phyloP scores from a whole-genome alignment of 176 grass and related monocot genomes.

The Tuctoria greenei region DNA sequence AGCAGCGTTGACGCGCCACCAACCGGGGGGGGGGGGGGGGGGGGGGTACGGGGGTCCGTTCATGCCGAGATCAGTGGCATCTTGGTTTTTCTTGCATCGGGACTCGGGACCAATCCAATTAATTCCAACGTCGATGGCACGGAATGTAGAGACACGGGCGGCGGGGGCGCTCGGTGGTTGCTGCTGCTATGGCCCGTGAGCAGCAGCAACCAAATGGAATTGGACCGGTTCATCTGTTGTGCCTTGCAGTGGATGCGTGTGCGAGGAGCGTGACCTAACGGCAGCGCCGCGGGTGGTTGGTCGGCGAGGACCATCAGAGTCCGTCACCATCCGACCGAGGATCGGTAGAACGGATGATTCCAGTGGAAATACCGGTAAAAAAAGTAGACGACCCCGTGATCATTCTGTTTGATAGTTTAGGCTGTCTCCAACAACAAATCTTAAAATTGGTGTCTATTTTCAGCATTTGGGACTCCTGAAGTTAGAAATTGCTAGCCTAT shows the following conservation, averaged over 20 bases:
- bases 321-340: constrained; percentile 2
- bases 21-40: constrained; percentile 26
- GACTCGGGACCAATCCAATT: constrained; percentile 50
- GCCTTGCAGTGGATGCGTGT: not conserved
- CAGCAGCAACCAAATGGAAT: not conserved
- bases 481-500: too few relatives aligned
- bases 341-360: constrained; percentile 1
- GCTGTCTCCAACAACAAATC: too few relatives aligned
- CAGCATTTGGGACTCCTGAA: too few relatives aligned
- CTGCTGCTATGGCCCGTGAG: constrained; percentile 18
- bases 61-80: not conserved
- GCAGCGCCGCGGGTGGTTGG: not conserved
- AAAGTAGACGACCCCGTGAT: not conserved
- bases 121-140: constrained; percentile 18
- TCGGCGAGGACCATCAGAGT: constrained; percentile 24
- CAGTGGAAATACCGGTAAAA: constrained; percentile 19
- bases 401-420: not conserved
- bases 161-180: not conserved
- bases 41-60: too few relatives aligned
- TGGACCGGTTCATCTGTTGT: not conserved
- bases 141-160: constrained; percentile 39
- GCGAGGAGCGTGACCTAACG: constrained; percentile 22
- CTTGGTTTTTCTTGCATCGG: constrained; percentile 23
- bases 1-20: constrained; percentile 34
- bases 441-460: too few relatives aligned